A percentile compares a stretch with the other conserved stretches of the same genome.
Conservation (phyloP, 2,329 filamentous ascomycete species). For the Ceratocystis cacaofunesta region DNA sequence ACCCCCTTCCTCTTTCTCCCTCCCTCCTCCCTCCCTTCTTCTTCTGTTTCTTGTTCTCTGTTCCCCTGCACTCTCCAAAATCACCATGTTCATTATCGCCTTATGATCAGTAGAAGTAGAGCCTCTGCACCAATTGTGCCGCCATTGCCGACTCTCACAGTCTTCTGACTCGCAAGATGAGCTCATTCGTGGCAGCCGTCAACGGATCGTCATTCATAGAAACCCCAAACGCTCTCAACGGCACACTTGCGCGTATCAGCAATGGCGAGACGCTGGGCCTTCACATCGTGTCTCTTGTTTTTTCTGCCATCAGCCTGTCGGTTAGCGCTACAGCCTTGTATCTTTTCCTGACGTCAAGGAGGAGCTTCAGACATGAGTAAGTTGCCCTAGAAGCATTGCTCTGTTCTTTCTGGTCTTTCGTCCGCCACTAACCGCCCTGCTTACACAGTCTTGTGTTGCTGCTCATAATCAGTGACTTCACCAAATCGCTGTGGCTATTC, state of each 20-base stretch:
- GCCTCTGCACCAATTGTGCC: background rate
- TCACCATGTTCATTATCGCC: background rate
- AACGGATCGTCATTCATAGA: background rate
- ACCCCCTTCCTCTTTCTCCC: no score
- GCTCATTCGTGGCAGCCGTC: background rate
- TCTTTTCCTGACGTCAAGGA: slow-evolving; percentile 60
- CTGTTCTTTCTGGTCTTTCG: background rate
- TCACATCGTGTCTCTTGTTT: slow-evolving; percentile 25
- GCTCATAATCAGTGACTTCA: slow-evolving; percentile 56
- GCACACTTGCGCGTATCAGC: background rate
- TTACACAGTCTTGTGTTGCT: slow-evolving; percentile 52
- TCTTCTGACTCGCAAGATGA: background rate
- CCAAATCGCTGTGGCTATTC: slow-evolving; percentile 55
- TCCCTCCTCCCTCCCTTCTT: background rate
- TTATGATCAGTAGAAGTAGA: background rate
- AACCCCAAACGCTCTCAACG: background rate
- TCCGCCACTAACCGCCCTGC: background rate
- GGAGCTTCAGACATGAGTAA: slow-evolving; percentile 60
- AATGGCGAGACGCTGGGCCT: slow-evolving; percentile 19
- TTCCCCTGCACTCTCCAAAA: background rate
- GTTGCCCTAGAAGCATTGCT: slow-evolving; percentile 20
- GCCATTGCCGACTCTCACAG: no score
- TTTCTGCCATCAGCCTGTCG: slow-evolving; percentile 39
- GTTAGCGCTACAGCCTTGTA: slow-evolving; percentile 44
- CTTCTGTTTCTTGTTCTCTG: background rate